Conservation (phyloP, 2,329 filamentous ascomycete genomes). For the Ophiocordyceps camponoti-floridani region DNA sequence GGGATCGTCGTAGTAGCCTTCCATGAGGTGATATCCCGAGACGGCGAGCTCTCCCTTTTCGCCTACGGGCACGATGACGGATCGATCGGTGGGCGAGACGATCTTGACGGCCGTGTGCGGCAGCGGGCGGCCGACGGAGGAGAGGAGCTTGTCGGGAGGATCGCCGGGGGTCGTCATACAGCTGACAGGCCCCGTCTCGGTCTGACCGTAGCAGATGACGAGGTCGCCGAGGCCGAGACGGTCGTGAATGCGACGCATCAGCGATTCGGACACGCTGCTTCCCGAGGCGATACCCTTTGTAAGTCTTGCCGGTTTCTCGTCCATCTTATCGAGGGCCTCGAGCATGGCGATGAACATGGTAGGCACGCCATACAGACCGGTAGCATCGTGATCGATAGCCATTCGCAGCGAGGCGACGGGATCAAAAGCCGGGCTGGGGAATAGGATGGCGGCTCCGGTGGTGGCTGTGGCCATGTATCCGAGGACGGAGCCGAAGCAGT, state of each 20-base stretch:
- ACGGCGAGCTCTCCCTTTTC: constrained; percentile 67
- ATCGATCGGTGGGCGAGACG: constrained; percentile 48
- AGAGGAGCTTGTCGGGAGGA: constrained; percentile 52
- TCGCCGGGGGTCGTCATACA: constrained; percentile 71
- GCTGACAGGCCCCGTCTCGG: constrained; percentile 64
- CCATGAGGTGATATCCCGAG: constrained; percentile 76
- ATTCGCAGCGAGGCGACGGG: constrained; percentile 49
- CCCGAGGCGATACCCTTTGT: constrained; percentile 86
- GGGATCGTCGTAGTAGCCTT: constrained; percentile 71
- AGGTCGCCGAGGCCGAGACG: constrained; percentile 62
- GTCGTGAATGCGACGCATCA: constrained; percentile 62
- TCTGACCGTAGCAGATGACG: constrained; percentile 95
- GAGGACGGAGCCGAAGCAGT: constrained; percentile 80
- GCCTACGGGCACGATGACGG: constrained; percentile 40
- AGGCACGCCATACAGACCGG: constrained; percentile 68
- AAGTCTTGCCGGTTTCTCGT: neutral
- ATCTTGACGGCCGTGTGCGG: constrained; percentile 67
- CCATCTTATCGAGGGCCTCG: constrained; percentile 42
- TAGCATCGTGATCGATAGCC: constrained; percentile 33
- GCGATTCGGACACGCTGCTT: constrained; percentile 60
- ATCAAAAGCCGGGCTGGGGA: constrained; percentile 77
- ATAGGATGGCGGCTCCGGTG: constrained; percentile 59
- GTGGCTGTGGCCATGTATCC: constrained; percentile 96
- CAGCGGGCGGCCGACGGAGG: constrained; percentile 62
- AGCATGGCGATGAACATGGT: constrained; percentile 91